Evolutionary conservation across 176 grass and related monocot genomes (phyloP).

Genomic region (sorghum (Sorghum bicolor)): DNA sequence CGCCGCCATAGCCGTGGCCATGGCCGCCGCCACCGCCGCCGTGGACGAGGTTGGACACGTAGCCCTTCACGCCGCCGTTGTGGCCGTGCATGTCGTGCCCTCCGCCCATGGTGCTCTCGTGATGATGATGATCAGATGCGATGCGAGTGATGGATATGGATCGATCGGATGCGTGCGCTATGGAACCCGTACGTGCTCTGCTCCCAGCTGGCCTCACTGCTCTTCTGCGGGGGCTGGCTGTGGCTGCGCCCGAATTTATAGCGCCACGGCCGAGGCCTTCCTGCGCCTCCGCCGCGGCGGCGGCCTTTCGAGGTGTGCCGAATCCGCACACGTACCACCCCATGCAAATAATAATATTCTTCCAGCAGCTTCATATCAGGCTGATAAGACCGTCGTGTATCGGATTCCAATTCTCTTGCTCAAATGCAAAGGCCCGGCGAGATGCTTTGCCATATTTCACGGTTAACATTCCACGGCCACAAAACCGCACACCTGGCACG

Average conservation of each 20-base stretch:
- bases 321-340: background rate
- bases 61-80: constrained; percentile 41
- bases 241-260: no score
- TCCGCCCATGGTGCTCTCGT: constrained; percentile 25
- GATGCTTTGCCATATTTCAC: constrained; percentile 1
- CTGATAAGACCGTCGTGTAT: background rate
- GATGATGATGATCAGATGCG: background rate
- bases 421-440: background rate
- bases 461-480: background rate
- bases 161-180: no score
- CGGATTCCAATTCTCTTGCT: background rate
- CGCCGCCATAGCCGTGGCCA: background rate
- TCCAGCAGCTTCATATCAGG: constrained; percentile 4
- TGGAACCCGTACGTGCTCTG: no score
- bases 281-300: background rate
- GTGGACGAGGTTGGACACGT: constrained; percentile 28
- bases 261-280: no score
- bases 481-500: constrained; percentile 13
- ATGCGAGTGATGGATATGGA: no score
- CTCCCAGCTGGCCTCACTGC: no score
- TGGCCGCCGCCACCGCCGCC: constrained; percentile 2
- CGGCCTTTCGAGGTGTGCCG: constrained; percentile 3
- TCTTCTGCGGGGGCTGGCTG: no score
- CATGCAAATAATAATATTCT: background rate
- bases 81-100: constrained; percentile 42